Evolutionary conservation across 2,329 filamentous ascomycete genomes (phyloP).

Genomic region (Podosphaera aphanis): DNA sequence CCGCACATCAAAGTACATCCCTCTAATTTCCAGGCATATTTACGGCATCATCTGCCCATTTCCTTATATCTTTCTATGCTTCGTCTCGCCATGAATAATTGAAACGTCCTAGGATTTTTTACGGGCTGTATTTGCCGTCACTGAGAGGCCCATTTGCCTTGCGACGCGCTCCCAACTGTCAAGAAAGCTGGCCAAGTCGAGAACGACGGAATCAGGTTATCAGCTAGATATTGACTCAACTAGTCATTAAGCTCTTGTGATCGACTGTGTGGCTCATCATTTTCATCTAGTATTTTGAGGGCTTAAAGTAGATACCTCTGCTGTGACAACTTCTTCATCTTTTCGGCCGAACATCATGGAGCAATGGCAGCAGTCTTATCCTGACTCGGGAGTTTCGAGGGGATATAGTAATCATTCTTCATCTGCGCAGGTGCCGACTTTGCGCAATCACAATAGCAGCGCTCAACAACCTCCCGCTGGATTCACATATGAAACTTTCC

Average conservation of each 20-base stretch:
- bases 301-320: background rate
- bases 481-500: constrained; percentile 46
- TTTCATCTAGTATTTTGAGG: background rate
- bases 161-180: constrained; percentile 2
- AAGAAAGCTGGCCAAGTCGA: background rate
- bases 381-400: constrained; percentile 39
- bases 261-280: background rate
- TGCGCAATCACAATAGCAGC: constrained; percentile 22
- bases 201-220: background rate
- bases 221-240: background rate
- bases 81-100: constrained; percentile 13
- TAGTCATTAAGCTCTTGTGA: background rate
- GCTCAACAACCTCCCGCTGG: constrained; percentile 27
- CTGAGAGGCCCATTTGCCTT: constrained; percentile 7
- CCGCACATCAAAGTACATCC: background rate
- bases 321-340: background rate
- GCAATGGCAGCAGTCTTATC: constrained; percentile 42
- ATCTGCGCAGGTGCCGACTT: constrained; percentile 23
- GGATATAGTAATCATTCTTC: constrained; percentile 35
- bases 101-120: constrained; percentile 8
- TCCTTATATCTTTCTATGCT: background rate
- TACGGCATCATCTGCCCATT: background rate
- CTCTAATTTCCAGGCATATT: background rate
- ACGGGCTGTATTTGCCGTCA: constrained; percentile 13
- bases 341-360: constrained; percentile 22